phyloP scores from a whole-genome alignment of 1,284 basidiomycete genomes.

The Ceratobasidium sp. region DNA sequence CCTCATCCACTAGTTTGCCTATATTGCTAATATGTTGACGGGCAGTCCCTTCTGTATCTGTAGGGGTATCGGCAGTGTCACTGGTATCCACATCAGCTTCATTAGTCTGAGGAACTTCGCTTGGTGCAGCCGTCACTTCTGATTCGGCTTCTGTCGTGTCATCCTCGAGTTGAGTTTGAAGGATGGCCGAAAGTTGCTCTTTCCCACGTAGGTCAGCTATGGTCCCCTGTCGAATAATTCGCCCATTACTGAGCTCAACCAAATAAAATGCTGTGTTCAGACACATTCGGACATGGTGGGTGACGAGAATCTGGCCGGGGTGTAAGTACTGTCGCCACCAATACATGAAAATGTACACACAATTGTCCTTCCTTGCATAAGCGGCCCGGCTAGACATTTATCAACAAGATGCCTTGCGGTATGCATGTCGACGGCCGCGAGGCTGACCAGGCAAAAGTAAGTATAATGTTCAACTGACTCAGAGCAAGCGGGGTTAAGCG shows the following conservation, averaged over 20 bases:
- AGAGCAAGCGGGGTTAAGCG: constrained; percentile 46
- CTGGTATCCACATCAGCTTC: constrained; percentile 41
- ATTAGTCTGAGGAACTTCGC: constrained; percentile 33
- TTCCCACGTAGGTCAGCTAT: constrained; percentile 62
- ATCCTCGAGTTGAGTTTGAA: constrained; percentile 29
- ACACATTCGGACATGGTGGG: constrained; percentile 81
- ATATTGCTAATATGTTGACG: constrained; percentile 18
- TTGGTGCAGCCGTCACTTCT: constrained; percentile 47
- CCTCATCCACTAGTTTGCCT: constrained; percentile 67
- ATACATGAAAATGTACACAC: constrained; percentile 45
- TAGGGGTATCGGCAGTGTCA: constrained; percentile 25
- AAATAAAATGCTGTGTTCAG: constrained; percentile 67
- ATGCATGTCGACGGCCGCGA: constrained; percentile 88
- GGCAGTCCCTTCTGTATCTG: not conserved
- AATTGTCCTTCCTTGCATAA: constrained; percentile 70
- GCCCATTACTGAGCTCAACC: constrained; percentile 68
- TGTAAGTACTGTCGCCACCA: not conserved
- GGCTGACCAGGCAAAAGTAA: constrained; percentile 51
- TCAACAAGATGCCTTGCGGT: constrained; percentile 76
- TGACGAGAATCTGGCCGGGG: constrained; percentile 67
- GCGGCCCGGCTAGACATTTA: constrained; percentile 65
- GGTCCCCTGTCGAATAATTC: constrained; percentile 62
- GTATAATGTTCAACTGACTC: not conserved
- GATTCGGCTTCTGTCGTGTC: constrained; percentile 54
- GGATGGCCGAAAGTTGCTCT: constrained; percentile 60